Base-by-base conservation (phyloP, 163 green algal genomes). In the Chloromonas sp. region DNA sequence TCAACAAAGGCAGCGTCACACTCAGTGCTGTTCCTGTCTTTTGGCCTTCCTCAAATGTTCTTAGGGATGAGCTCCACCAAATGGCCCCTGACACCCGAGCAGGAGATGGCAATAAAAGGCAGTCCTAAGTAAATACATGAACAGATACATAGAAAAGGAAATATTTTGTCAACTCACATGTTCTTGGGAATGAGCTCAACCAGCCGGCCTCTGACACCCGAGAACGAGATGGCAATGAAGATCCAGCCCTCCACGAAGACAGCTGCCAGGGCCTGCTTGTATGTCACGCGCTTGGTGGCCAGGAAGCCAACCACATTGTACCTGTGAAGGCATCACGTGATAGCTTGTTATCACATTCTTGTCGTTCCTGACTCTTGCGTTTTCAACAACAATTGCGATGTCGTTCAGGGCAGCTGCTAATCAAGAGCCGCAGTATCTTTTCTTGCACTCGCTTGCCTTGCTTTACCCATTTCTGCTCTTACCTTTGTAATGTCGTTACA, bases 161-260 rank as follows among this genome's bases (percentile, higher is more conserved):
- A 36, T 36, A 36, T 36, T 36, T 36, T 36, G 36, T 36, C 36
- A 36, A 36, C 36, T 36, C 36, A 36, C 36, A 82, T 71, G 79
- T 71, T 82, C 82, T 84, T 84, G 11, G 82, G 82, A 70, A 85
- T 86, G 82, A 88, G 85, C 82, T 88, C 82, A 61, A 95, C 92
- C 59, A 97, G 85, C 1, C 87, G 85, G 1, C 87, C 87, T 61
- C 94, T 88, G 58, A 96, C 81, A 13, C 95, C 95, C 0, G 91
- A 91, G 76, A 96, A 70, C 3, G 89, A 89, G 36, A 97, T 87
- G 5, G 91, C 0, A 0, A 97, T 86, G 85, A 98, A 98, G 85
- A 97, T 93, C 85, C 86, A 95, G 76, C 92, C 94, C 89, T 97
- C 94, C 1, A 98, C 84, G 82, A 98, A 98, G 57, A 95, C 91